Conservation (phyloP, 169 alveolate species). For the Plasmodium cynomolgi region DNA sequence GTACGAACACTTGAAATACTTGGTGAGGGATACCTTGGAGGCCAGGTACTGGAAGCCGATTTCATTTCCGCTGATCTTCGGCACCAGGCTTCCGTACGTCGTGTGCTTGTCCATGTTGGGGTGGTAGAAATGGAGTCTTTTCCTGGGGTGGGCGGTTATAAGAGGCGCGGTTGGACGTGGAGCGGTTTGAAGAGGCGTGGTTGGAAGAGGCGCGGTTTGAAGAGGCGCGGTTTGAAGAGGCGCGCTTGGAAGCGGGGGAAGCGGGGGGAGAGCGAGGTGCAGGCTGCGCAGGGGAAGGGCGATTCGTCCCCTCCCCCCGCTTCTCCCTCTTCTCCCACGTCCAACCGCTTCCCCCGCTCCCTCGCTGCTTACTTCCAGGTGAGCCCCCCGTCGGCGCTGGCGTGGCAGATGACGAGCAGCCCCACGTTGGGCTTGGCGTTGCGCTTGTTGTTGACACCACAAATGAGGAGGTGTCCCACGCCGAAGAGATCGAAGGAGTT, state of each 20-base stretch:
- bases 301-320: neutral
- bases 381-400: conserved; percentile 10
- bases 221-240: too few relatives aligned
- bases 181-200: too few relatives aligned
- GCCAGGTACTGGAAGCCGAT: conserved; percentile 25
- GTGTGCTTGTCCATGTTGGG: neutral
- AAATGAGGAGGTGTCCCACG: conserved; percentile 11
- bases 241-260: too few relatives aligned
- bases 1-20: conserved; percentile 20
- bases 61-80: conserved; percentile 40
- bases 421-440: neutral
- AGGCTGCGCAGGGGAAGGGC: neutral
- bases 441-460: conserved; percentile 21
- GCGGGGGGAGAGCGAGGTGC: neutral
- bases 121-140: neutral
- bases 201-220: too few relatives aligned
- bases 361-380: conserved; percentile 18
- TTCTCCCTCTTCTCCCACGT: neutral
- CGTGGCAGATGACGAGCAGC: conserved; percentile 15
- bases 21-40: neutral
- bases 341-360: neutral
- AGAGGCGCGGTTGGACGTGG: too few relatives aligned
- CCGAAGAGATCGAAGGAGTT: neutral
- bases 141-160: too few relatives aligned
- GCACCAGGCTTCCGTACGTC: neutral